Evolutionary conservation across 352 stramenopile species (phyloP).

Genomic region (Lagenidium giganteum): DNA sequence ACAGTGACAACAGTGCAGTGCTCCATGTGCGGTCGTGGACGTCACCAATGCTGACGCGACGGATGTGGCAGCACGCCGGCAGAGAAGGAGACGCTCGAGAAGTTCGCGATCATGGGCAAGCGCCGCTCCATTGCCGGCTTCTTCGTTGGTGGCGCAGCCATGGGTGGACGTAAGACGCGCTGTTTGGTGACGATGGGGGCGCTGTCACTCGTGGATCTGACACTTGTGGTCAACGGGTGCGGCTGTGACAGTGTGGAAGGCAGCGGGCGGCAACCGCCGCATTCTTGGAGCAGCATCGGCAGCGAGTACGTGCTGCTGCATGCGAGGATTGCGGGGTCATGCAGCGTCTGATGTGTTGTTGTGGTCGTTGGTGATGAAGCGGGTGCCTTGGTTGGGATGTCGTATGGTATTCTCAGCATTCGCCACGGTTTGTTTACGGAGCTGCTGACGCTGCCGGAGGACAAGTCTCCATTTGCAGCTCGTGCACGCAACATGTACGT

Average conservation of each 20-base stretch:
- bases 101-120: slow-evolving; percentile 41
- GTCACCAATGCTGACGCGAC: background rate
- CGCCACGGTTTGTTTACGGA: slow-evolving; percentile 29
- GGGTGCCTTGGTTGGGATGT: slow-evolving; percentile 24
- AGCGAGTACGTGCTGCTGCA: too few relatives aligned
- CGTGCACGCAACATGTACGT: slow-evolving; percentile 21
- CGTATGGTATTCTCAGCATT: slow-evolving; percentile 28
- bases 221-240: too few relatives aligned
- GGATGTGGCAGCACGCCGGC: slow-evolving; percentile 35
- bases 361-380: slow-evolving; percentile 4
- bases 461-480: slow-evolving; percentile 25
- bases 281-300: slow-evolving; percentile 14
- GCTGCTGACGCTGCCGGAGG: slow-evolving; percentile 31
- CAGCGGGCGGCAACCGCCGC: slow-evolving; percentile 14
- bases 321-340: too few relatives aligned
- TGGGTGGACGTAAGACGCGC: slow-evolving; percentile 15
- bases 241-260: too few relatives aligned
- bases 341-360: too few relatives aligned
- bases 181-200: background rate
- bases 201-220: too few relatives aligned
- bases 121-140: slow-evolving; percentile 36
- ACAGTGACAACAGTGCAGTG: slow-evolving; percentile 1
- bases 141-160: slow-evolving; percentile 23
- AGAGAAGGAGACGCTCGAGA: slow-evolving; percentile 55
- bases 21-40: background rate